Conservation (phyloP, 2,329 filamentous ascomycete genomes). For the Talaromyces amestolkiae region DNA sequence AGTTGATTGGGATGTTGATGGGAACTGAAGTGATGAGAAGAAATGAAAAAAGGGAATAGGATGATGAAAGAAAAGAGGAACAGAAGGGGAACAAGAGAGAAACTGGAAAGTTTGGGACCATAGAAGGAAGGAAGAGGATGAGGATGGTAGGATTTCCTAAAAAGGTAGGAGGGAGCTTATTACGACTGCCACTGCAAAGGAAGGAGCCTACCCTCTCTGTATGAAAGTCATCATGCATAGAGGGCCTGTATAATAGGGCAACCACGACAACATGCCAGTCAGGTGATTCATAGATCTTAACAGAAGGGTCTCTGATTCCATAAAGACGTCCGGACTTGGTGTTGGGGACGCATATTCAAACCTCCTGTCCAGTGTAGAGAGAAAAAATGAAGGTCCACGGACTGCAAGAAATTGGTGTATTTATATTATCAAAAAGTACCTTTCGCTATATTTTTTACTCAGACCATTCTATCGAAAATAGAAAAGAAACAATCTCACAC, state of each 20-base stretch:
- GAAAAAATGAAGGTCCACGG: neutral
- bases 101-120: neutral
- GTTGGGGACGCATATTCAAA: neutral
- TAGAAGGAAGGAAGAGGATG: slow-evolving; percentile 23
- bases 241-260: neutral
- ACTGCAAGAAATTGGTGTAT: neutral
- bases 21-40: slow-evolving; percentile 29
- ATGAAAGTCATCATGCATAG: neutral
- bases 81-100: slow-evolving; percentile 21
- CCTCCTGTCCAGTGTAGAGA: neutral
- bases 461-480: neutral
- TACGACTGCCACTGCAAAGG: neutral
- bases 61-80: slow-evolving; percentile 24
- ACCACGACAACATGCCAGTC: neutral
- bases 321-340: neutral
- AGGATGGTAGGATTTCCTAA: slow-evolving; percentile 13
- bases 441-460: neutral
- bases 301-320: too few species aligned
- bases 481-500: neutral
- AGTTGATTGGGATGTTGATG: slow-evolving; percentile 48
- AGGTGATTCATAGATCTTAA: neutral
- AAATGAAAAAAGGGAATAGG: slow-evolving; percentile 22
- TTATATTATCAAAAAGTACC: neutral
- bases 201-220: slow-evolving; percentile 1
- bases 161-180: neutral